Base-by-base conservation (phyloP, 305 asterid genomes). In the Ajuga reptans region DNA sequence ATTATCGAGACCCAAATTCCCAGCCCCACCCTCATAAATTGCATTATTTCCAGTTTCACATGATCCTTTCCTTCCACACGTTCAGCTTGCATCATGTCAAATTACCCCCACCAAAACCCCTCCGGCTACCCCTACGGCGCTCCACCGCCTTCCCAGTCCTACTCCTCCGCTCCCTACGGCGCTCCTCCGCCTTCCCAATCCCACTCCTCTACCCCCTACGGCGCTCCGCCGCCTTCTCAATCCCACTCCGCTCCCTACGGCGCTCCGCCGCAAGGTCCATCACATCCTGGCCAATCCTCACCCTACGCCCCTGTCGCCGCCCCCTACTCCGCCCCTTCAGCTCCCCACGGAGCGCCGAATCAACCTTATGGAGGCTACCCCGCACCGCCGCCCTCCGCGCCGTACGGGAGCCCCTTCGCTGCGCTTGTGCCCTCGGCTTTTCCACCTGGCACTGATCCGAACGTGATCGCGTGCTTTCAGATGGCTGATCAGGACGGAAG, bases 391-490 rank as follows among this genome's bases (percentile, higher is more conserved):
- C 73, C 84, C 0, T 36, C 84, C 0, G 80, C 83, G 11, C 88
- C 84, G n/a, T 86, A 86, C 66, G 94, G 92, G 1, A 77, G 83
- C 76, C 92, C 98, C 46, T 92, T 89, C 78, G 86, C 89, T 0
- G 12, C 91, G 15, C 84, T 84, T 2, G 80, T 82, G 16, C 94
- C 96, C 7, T 92, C 98, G 4, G 83, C 83, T 10, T 92, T 92
- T 51, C 96, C 98, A 0, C 98, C 98, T 2, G 98, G 98, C n/a
- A 85, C 94, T 29, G 98, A 92, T 77, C 96, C 96, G 49, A 85
- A 74, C 69, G 75, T 89, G 71, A 55, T 92, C 36, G 86, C 95
- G 0, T 81, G 89, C 70, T 92, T 92, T 41, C 96, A 89, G 78
- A 51, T 82, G 33, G 98, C 96, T 12, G 98, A 92, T 79, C 96